Percentiles rank a stretch among this genome's conserved stretches.
These are phyloP conservation scores for Penicilliopsis zonata DNA, from an alignment of 495 filamentous ascomycete species.

Conservation along the genomic window DNA sequence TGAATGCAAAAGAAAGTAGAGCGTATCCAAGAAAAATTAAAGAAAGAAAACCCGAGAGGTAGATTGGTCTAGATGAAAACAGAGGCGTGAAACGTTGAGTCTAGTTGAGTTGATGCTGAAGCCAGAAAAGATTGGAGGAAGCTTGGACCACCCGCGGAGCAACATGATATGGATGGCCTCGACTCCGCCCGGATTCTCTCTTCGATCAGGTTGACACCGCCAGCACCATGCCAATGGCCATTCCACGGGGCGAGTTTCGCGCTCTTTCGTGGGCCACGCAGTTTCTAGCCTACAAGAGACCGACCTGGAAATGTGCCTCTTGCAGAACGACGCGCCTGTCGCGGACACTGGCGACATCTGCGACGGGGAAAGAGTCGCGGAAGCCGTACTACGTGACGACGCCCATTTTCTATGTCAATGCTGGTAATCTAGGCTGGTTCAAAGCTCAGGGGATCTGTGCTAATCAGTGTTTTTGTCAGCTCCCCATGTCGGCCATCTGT, in stretches of 20 bases:
- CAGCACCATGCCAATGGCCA: slow-evolving; percentile 19
- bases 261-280: slow-evolving; percentile 21
- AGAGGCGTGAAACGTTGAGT: slow-evolving; percentile 2
- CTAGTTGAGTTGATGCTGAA: not conserved
- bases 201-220: slow-evolving; percentile 4
- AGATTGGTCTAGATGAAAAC: not conserved
- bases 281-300: slow-evolving; percentile 11
- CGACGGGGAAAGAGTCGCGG: slow-evolving; percentile 16
- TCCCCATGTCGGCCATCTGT: slow-evolving; percentile 91
- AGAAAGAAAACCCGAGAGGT: not conserved
- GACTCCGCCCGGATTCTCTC: slow-evolving; percentile 9
- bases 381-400: slow-evolving; percentile 96
- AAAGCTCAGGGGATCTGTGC: not conserved
- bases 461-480: slow-evolving; percentile 36
- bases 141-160: slow-evolving; percentile 31
- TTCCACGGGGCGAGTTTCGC: slow-evolving; percentile 16
- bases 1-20: not conserved
- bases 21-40: slow-evolving; percentile 1
- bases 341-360: slow-evolving; percentile 5
- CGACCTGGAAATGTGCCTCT: slow-evolving; percentile 22
- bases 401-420: slow-evolving; percentile 99
- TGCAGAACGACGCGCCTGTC: slow-evolving; percentile 11
- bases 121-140: slow-evolving; percentile 16
- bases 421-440: slow-evolving; percentile 38
- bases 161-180: too few species aligned